Base-by-base conservation (phyloP, 257 asterid species). In the Solanum megistacrolobum region DNA sequence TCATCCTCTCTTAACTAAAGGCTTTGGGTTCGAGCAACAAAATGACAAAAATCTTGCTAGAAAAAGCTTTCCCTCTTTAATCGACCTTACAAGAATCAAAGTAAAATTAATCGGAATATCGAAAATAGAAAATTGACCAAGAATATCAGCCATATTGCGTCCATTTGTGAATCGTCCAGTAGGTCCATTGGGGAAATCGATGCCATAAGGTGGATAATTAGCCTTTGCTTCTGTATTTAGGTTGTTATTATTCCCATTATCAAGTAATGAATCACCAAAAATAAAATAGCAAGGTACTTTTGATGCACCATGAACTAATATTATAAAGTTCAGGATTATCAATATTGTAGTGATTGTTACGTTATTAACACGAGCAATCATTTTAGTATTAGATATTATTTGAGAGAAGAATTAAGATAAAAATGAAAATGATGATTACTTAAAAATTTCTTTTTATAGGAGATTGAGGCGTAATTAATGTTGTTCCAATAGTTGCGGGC, bases 111-210 rank as follows among this genome's bases (percentile, higher is more conserved):
- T 52, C 9, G 23, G 8, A 16, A 16, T 52, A 52, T 52, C 4
- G 0, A 52, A 52, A 52, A 52, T 52, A 52, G 62, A 52, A 52
- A 18, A 18, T 18, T 18, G 10, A 52, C 91, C 90, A 43, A 78
- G 31, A 6, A 85, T 27, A 43, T 90, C 92, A 12, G 78, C 88
- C 8, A 88, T 9, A 32, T 68, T 86, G 4, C 58, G 62, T 18
- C 88, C 88, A 13, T 88, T 88, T 31, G 86, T 85, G 81, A 88
- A 88, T 86, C 88, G 35, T 48, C 88, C 88, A 1, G 83, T 39
- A 6, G 88, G 74, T n/a, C 36, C 39, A 23, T 27, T 32, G 1
- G 79, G 43, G 25, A 72, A 72, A 32, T 72, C 79, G 0, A 72
- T 32, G 7, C 79, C 79, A 68, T 85, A 88, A 76, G 90, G 90